These are phyloP conservation scores for Leucocoprinus birnbaumii DNA, from an alignment of 768 basidiomycete genomes.

Conservation along the genomic window DNA sequence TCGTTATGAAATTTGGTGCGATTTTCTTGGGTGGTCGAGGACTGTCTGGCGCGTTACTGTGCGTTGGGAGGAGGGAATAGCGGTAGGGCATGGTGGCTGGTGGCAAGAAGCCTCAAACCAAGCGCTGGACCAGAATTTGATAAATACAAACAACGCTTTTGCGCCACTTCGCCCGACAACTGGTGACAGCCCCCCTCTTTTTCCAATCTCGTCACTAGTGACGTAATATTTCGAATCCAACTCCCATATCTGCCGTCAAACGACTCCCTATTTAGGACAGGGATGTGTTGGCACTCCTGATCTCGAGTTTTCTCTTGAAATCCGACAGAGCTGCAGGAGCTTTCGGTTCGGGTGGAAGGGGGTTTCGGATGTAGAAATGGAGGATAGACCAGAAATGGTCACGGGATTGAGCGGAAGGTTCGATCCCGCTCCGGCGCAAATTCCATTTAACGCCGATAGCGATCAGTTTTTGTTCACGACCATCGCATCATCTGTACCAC, in stretches of 20 bases:
- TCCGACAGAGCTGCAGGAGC: not conserved
- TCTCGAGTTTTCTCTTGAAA: no score
- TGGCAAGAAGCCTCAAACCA: not conserved
- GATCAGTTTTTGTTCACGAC: no score
- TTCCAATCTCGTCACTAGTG: not conserved
- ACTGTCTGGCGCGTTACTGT: not conserved
- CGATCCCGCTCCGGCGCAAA: no score
- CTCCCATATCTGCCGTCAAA: not conserved
- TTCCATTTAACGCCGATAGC: no score
- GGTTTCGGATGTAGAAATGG: no score
- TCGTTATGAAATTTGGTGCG: not conserved
- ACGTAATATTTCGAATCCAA: not conserved
- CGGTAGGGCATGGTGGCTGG: not conserved
- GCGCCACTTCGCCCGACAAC: no score
- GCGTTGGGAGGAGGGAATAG: slow-evolving; percentile 4
- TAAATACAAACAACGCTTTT: no score
- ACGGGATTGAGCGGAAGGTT: no score
- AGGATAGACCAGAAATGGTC: no score
- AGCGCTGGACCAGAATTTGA: no score
- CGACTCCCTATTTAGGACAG: not conserved
- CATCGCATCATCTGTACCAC: not conserved
- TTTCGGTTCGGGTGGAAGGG: not conserved
- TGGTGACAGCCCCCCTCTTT: not conserved
- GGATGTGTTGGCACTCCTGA: no score
- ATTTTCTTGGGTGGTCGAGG: not conserved